These are phyloP conservation scores for Fusarium sp. DNA, from an alignment of 2,329 filamentous ascomycete species.

Conservation along the genomic window DNA sequence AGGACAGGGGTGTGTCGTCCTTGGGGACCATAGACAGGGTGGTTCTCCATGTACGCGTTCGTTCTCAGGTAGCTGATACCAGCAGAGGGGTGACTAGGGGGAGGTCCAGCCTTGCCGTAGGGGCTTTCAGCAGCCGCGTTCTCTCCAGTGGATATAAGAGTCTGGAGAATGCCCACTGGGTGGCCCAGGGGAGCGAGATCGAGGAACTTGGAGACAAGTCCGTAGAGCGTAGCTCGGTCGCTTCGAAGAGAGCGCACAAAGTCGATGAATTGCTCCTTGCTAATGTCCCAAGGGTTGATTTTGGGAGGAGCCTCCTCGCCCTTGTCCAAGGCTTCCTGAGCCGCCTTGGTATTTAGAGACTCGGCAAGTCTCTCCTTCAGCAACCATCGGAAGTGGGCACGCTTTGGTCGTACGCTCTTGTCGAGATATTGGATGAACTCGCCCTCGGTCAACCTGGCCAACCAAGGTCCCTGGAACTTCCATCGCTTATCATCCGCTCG, in stretches of 20 bases:
- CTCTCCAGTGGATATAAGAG: constrained; percentile 39
- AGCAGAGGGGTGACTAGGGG: constrained; percentile 67
- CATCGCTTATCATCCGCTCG: constrained; percentile 61
- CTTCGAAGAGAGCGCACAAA: constrained; percentile 62
- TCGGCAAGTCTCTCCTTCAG: constrained; percentile 59
- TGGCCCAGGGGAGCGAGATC: constrained; percentile 64
- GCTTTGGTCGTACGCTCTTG: constrained; percentile 61
- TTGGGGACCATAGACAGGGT: constrained; percentile 68
- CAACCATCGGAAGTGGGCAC: constrained; percentile 62
- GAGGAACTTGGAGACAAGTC: constrained; percentile 65
- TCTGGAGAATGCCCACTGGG: constrained; percentile 42
- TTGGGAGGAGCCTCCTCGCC: constrained; percentile 45
- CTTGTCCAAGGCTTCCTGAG: constrained; percentile 51
- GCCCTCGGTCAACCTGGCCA: constrained; percentile 67
- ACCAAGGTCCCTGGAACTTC: constrained; percentile 73
- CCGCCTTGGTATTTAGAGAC: constrained; percentile 53
- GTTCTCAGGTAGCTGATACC: constrained; percentile 69
- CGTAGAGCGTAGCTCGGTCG: constrained; percentile 60
- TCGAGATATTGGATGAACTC: constrained; percentile 65
- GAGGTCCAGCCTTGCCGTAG: constrained; percentile 63
- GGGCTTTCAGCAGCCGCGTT: constrained; percentile 49
- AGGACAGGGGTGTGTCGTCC: constrained; percentile 57
- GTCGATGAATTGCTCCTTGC: constrained; percentile 59
- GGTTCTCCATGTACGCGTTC: constrained; percentile 62
- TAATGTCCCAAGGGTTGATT: constrained; percentile 51